A percentile compares a stretch with the other conserved stretches of the same genome.
Evolutionary conservation across 2,329 filamentous ascomycete species (phyloP).

Genomic region (Grosmannia penicillata): DNA sequence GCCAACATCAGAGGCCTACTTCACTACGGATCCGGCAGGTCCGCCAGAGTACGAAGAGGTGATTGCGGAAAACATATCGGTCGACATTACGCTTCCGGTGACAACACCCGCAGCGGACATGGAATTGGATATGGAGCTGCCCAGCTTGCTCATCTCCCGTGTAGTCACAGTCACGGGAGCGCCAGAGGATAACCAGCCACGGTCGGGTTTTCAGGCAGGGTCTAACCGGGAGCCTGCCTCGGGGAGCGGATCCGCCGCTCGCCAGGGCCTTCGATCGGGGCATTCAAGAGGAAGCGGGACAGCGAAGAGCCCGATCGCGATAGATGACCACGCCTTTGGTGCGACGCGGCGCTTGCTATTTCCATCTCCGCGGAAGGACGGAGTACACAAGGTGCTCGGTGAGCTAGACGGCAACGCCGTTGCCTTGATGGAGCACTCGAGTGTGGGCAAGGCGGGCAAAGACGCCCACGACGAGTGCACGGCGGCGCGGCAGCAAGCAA

Average conservation of each 20-base stretch:
- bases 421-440: slow-evolving; percentile 10
- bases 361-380: slow-evolving; percentile 57
- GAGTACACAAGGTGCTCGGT: slow-evolving; percentile 44
- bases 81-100: background rate
- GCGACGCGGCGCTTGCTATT: slow-evolving; percentile 58
- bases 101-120: background rate
- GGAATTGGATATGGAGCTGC: too few species aligned
- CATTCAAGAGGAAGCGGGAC: slow-evolving; percentile 42
- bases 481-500: background rate
- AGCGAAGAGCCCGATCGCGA: slow-evolving; percentile 39
- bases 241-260: slow-evolving; percentile 13
- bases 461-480: background rate
- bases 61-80: too few species aligned
- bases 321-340: slow-evolving; percentile 33
- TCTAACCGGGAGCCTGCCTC: slow-evolving; percentile 16
- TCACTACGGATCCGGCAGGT: slow-evolving; percentile 36
- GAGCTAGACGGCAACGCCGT: slow-evolving; percentile 40
- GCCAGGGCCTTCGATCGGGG: slow-evolving; percentile 27
- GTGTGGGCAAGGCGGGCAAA: slow-evolving; percentile 25
- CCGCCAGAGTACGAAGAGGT: slow-evolving; percentile 23
- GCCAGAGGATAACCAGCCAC: background rate
- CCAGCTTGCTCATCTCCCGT: too few species aligned
- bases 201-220: slow-evolving; percentile 20
- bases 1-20: slow-evolving; percentile 37
- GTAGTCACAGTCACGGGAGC: background rate